phyloP scores from a whole-genome alignment of 2,329 filamentous ascomycete genomes.

The Juglanconis sp. region DNA sequence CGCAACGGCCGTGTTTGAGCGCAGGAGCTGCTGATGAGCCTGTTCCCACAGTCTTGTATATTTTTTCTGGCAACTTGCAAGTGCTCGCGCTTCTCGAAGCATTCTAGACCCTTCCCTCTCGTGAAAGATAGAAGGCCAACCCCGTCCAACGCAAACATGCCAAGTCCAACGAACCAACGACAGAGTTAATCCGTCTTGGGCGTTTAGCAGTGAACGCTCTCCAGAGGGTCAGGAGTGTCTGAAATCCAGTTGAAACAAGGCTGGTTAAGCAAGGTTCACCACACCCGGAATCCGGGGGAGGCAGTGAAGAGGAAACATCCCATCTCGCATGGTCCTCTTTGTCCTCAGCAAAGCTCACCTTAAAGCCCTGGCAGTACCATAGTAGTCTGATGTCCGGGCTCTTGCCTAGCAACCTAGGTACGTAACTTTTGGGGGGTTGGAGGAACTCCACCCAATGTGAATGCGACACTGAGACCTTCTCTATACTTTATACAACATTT shows the following conservation, averaged over 20 bases:
- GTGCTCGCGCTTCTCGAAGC: background rate
- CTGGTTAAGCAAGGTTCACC: background rate
- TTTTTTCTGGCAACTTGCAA: background rate
- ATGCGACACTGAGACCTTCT: too few relatives aligned
- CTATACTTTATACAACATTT: too few relatives aligned
- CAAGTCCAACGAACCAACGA: background rate
- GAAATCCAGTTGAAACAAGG: background rate
- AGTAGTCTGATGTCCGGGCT: too few relatives aligned
- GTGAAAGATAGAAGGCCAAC: background rate
- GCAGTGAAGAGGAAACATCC: background rate
- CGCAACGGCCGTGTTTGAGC: background rate
- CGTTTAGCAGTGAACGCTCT: too few relatives aligned
- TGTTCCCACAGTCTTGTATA: too few relatives aligned
- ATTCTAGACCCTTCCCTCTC: background rate
- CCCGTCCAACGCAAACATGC: background rate
- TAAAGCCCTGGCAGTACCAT: too few relatives aligned
- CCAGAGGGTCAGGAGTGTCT: background rate
- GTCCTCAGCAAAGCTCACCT: too few relatives aligned
- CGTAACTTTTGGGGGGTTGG: too few relatives aligned
- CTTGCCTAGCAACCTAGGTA: too few relatives aligned
- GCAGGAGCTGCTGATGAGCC: background rate
- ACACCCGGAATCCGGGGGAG: background rate
- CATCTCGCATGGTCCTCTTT: background rate
- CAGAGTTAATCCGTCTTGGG: too few relatives aligned
- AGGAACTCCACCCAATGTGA: too few relatives aligned